Base-by-base conservation (phyloP, 352 stramenopile genomes). In the Phytophthora quininea region DNA sequence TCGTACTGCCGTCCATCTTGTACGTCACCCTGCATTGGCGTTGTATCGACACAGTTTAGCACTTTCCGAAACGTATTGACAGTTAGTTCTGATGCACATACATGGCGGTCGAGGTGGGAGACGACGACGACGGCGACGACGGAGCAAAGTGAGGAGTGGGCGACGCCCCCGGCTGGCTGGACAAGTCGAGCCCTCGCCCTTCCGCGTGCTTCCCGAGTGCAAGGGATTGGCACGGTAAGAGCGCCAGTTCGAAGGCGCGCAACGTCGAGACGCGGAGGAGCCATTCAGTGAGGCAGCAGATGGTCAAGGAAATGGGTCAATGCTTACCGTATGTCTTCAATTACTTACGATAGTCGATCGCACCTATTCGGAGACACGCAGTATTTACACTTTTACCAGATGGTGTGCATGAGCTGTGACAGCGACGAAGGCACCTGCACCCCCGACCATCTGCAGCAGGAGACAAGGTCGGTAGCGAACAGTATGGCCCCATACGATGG, bases 1-100 rank as follows among this genome's bases (percentile, higher is more conserved):
- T 94, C 33, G 86, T 94, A 64, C 69, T 86, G 47, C 67, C 77
- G 72, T 94, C 86, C 64, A 92, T 88, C 59, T 89, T 90, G 69
- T 87, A 92, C 53, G 63, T 80, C 64, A 71, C 67, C 70, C 70
- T 84, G 57, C 45, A 67, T 52, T 24, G 19, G 19, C 19, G 19
- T 24, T 24, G 19, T 24, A 24, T 24, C 19, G 19, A 24, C 19
- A 24, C 19, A 24, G 19, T 24, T 24, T 24, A 24, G 19, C 19
- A 24, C 19, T 24, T 24, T 24, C n/a, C 19, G 19, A 24, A 57
- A 35, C n/a, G 15, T 8, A 29, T 40, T 11, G 35, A 40, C 10
- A 11, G 35, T 11, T 11, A 11, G 35, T 40, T 6, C 35, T 40
- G 6, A 40, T 11, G 6, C 10, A 73, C 69, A 54, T 73, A 76